A percentile compares a stretch with the other conserved stretches of the same genome.
Conservation (phyloP, 1,284 basidiomycete species). For the Earliella scabrosa region DNA sequence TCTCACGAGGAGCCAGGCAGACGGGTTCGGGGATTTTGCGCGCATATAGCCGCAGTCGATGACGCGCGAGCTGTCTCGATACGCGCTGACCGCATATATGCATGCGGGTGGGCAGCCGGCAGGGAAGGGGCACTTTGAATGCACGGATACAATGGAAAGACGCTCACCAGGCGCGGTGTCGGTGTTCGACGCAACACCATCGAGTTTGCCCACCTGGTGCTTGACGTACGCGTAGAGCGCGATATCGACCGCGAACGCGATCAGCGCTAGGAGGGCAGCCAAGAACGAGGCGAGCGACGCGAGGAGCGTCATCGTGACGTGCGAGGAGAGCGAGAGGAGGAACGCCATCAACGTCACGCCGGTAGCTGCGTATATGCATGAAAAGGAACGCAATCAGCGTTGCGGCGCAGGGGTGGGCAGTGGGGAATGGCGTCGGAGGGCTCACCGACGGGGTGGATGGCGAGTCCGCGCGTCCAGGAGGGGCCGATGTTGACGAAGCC, state of each 20-base stretch:
- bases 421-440: conserved; percentile 12
- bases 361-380: conserved; percentile 62
- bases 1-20: too few species aligned
- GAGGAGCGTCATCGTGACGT: conserved; percentile 59
- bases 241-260: conserved; percentile 76
- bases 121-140: not conserved
- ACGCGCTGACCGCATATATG: too few species aligned
- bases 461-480: conserved; percentile 75
- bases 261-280: conserved; percentile 63
- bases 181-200: conserved; percentile 46
- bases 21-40: too few species aligned
- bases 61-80: too few species aligned
- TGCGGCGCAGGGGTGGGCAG: not conserved
- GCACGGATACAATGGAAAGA: too few species aligned
- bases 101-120: not conserved
- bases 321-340: conserved; percentile 63
- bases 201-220: conserved; percentile 54
- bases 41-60: too few species aligned
- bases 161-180: conserved; percentile 61
- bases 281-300: conserved; percentile 69
- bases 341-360: conserved; percentile 67
- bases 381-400: conserved; percentile 1
- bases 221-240: conserved; percentile 69
- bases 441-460: conserved; percentile 74
- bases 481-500: conserved; percentile 48